These are phyloP conservation scores for Zygosaccharomyces bailii DNA, from an alignment of 805 yeast species.

Conservation along the genomic window DNA sequence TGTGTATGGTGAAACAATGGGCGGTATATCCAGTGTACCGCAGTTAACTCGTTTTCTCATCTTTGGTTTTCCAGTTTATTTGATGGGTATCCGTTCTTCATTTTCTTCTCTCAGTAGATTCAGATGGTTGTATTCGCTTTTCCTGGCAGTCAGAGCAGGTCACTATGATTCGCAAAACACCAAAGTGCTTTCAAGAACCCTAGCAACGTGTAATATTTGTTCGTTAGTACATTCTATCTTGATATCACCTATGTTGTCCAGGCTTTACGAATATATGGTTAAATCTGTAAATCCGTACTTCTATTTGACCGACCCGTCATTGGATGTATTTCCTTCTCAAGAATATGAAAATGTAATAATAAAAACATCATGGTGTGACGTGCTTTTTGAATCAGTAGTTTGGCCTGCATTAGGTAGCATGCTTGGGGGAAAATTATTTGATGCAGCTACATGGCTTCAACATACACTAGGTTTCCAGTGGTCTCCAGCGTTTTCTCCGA, in stretches of 20 bases:
- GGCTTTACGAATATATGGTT: constrained; percentile 15
- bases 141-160: constrained; percentile 13
- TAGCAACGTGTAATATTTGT: constrained; percentile 9
- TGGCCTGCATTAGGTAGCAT: constrained; percentile 26
- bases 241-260: constrained; percentile 13
- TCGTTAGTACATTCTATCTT: constrained; percentile 10
- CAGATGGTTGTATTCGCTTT: constrained; percentile 21
- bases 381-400: constrained; percentile 15
- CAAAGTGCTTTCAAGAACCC: constrained; percentile 5
- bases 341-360: constrained; percentile 17
- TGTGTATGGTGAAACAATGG: constrained; percentile 24
- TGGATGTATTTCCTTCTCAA: constrained; percentile 10
- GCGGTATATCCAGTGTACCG: constrained; percentile 24
- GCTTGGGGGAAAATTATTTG: constrained; percentile 17
- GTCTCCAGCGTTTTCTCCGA: constrained; percentile 16
- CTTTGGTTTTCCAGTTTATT: constrained; percentile 23
- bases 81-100: constrained; percentile 12
- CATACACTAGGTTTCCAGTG: constrained; percentile 6
- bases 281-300: constrained; percentile 16
- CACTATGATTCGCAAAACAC: constrained; percentile 6
- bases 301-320: constrained; percentile 7
- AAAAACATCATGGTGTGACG: constrained; percentile 20
- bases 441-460: constrained; percentile 12
- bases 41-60: constrained; percentile 17
- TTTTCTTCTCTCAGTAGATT: constrained; percentile 11